Base-by-base conservation (phyloP, 768 basidiomycete species). In the Suillus tomentosus region DNA sequence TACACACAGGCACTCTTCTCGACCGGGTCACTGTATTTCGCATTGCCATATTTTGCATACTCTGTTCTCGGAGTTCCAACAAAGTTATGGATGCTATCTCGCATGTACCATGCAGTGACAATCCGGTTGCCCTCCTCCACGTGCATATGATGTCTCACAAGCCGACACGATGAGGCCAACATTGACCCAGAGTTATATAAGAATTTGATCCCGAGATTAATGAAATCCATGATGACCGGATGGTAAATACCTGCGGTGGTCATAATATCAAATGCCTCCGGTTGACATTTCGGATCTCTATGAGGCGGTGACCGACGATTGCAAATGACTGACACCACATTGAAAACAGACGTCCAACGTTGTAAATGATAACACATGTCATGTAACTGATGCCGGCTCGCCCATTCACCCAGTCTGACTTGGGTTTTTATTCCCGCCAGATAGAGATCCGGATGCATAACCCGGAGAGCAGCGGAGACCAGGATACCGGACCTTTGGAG, bases 231-330 rank as follows among this genome's bases (percentile, higher is more conserved):
- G 1, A 55, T 3, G 2, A 22, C 54, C 13, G 3, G 54, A 5
- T 55, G 34, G 36, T 55, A 55, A 6, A 14, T 7, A 36, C 54
- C n/a, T 0, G n/a, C 13, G 3, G 54, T 55, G 5, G n/a, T 55
- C 54, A 55, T 55, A 1, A 55, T 36, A 55, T 55, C 54, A 55
- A 36, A 55, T 55, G 54, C 54, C 19, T 11, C 54, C 1, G n/a
- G 54, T 55, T 6, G 13, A n/a, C 34, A 55, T 22, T 55, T 55
- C 1, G 54, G 36, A 37, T 55, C 54, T 37, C 36, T 55, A 37
- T 55, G 54, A 36, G 54, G 54, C 2, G 54, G 36, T 8, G 36
- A 6, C 34, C 3, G 3, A 19, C 7, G 1, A 37, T 55, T 55
- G 34, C 54, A 55, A n/a, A 36, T 53, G 4, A 34, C 3, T 0